These are phyloP conservation scores for Myxozyma neglecta DNA, from an alignment of 805 yeast genomes.

Conservation along the genomic window DNA sequence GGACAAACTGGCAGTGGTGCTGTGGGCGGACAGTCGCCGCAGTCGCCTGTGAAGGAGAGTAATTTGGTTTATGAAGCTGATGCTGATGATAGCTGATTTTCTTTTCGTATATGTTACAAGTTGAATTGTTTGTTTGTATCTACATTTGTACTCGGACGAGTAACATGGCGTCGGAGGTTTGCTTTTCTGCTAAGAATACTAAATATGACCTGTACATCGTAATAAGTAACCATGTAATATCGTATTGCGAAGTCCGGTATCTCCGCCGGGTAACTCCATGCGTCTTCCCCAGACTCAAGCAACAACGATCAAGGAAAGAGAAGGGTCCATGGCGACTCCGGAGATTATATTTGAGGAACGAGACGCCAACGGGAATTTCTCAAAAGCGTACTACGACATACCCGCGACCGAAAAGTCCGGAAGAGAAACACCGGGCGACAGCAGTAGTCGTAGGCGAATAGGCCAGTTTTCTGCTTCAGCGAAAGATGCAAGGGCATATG, in stretches of 20 bases:
- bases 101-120: not conserved
- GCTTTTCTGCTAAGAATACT: no score
- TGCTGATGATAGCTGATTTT: not conserved
- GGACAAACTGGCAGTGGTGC: not conserved
- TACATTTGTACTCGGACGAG: no score
- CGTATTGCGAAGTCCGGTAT: no score
- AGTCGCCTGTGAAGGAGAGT: constrained; percentile 32
- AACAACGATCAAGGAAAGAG: no score
- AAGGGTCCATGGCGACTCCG: not conserved
- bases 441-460: not conserved
- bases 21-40: not conserved
- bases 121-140: not conserved
- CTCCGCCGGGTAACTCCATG: no score
- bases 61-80: constrained; percentile 22
- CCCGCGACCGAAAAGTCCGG: not conserved
- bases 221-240: no score
- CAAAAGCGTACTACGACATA: constrained; percentile 19
- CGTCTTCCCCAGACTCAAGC: not conserved
- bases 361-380: constrained; percentile 26
- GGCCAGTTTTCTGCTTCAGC: constrained; percentile 11
- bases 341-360: constrained; percentile 18
- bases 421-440: not conserved
- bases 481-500: not conserved
- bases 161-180: no score
- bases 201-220: no score